These are phyloP conservation scores for Fusarium ambrosium DNA, from an alignment of 2,329 filamentous ascomycete genomes.

Conservation along the genomic window DNA sequence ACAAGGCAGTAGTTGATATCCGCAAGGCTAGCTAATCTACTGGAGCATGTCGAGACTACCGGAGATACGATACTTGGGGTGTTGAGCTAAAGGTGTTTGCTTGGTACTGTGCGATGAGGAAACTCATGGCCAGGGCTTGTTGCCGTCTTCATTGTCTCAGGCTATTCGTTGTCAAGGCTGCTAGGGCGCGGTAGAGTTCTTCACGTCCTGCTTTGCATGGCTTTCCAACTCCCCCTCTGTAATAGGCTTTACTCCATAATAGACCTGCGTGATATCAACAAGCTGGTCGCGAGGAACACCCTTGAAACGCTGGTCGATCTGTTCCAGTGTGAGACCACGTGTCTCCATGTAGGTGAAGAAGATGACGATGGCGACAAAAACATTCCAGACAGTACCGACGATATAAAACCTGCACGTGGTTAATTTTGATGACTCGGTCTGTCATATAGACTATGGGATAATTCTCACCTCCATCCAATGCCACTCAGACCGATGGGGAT, in stretches of 20 bases:
- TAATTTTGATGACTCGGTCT: not conserved
- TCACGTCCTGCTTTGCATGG: not conserved
- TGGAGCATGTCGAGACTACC: not conserved
- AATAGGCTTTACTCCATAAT: slow-evolving; percentile 17
- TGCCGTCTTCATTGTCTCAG: not conserved
- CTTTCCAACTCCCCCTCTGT: slow-evolving; percentile 8
- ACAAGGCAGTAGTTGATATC: not conserved
- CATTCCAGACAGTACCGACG: slow-evolving; percentile 20
- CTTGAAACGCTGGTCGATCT: slow-evolving; percentile 29
- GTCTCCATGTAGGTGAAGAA: slow-evolving; percentile 27
- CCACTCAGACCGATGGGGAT: slow-evolving; percentile 16
- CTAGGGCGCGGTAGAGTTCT: not conserved
- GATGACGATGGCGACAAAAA: slow-evolving; percentile 13
- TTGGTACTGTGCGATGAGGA: not conserved
- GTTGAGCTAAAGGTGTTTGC: not conserved
- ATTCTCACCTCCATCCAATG: slow-evolving; percentile 22
- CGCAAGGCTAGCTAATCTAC: not conserved
- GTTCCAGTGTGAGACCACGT: slow-evolving; percentile 22
- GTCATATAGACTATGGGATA: not conserved
- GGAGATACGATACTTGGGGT: not conserved
- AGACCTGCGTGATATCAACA: slow-evolving; percentile 9
- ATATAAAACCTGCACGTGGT: slow-evolving; percentile 16
- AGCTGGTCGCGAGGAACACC: slow-evolving; percentile 23
- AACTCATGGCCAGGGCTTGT: not conserved
- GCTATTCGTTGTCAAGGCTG: not conserved